Base-by-base conservation (phyloP, 1,284 basidiomycete species). In the Golubevia pallescens region DNA sequence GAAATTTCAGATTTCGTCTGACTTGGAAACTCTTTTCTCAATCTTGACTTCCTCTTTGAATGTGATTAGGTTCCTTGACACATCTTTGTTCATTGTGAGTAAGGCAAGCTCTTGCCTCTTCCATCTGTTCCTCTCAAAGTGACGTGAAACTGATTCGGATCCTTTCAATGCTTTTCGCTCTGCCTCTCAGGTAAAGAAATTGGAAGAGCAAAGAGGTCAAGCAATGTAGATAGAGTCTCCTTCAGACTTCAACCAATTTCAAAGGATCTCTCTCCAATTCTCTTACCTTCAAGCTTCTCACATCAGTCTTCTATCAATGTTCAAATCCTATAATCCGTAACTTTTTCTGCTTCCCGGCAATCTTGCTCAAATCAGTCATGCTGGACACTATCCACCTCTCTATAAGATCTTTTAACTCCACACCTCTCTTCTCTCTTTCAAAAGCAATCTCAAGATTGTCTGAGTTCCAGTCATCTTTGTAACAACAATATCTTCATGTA, bases 1-100 rank as follows among this genome's bases (percentile, higher is more conserved):
- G 19, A 6, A 21, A 6, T 5, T 7, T 7, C 32, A 7, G 55
- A 57, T 20, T 20, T 28, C 14, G 21, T 20, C 55, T n/a, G 55
- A 8, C 7, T 14, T 57, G n/a, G 55, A 7, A 57, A 8, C 7
- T 8, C 21, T 16, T 21, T 8, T 42, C 10, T 5, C 6, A 7
- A n/a, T n/a, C n/a, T n/a, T n/a, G n/a, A 24, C 6, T 16, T 38
- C 5, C 10, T 7, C 24, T 7, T 28, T 42, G 7, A 7, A 19
- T 4, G 13, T 24, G 20, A 52, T 60, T 62, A 77, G 80, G 19
- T 83, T 83, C 70, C 67, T 83, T 28, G 80, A 83, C 57, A 78
- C 77, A 7, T 75, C 72, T 2, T 61, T 83, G 58, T 78, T 77
- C 59, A 80, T 83, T 57, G 80, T 82, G 65, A 63, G 78, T 74